Conservation (phyloP, 2,329 filamentous ascomycete species). For the Microascus cirrosus region DNA sequence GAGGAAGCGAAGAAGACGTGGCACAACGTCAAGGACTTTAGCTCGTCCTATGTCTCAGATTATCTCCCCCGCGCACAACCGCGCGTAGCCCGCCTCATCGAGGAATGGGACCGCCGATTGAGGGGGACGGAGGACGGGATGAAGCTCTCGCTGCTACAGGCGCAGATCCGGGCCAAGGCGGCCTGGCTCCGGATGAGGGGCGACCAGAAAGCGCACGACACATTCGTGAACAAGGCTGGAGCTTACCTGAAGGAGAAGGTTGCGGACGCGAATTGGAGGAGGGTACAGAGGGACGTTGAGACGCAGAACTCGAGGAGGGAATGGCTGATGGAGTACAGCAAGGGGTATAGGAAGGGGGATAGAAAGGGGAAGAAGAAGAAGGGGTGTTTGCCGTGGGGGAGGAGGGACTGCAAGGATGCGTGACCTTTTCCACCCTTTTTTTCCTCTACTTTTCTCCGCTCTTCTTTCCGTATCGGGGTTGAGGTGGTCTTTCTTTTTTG, state of each 20-base stretch:
- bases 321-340: background rate
- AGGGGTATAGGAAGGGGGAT: background rate
- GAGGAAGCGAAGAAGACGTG: background rate
- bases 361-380: background rate
- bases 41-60: background rate
- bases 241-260: constrained; percentile 17
- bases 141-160: constrained; percentile 33
- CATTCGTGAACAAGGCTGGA: constrained; percentile 37
- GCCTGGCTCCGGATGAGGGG: constrained; percentile 45
- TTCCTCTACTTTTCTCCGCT: background rate
- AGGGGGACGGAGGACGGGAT: constrained; percentile 25
- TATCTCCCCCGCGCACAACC: background rate
- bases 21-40: background rate
- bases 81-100: constrained; percentile 1
- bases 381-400: background rate
- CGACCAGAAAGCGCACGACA: constrained; percentile 30
- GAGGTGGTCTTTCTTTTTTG: too few species aligned
- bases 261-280: background rate
- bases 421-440: background rate
- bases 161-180: constrained; percentile 44
- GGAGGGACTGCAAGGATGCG: background rate
- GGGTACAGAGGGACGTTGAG: background rate
- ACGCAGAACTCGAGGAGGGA: background rate
- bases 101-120: constrained; percentile 7
- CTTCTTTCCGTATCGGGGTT: background rate